phyloP scores from a whole-genome alignment of 352 stramenopile genomes.

The Phytophthora pini region DNA sequence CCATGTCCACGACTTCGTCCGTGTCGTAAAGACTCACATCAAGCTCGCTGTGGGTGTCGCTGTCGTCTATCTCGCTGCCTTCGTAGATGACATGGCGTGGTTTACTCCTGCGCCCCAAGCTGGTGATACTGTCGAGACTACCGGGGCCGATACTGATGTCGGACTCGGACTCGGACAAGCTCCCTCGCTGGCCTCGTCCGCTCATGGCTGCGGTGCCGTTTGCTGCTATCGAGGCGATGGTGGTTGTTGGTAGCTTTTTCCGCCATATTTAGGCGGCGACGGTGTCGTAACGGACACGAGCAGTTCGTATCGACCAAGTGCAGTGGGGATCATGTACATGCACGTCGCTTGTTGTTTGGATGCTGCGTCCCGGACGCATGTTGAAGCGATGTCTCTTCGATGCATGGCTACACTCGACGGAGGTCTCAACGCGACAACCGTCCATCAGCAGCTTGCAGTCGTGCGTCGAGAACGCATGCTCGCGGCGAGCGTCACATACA shows the following conservation, averaged over 20 bases:
- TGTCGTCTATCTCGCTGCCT: slow-evolving; percentile 35
- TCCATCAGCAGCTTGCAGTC: slow-evolving; percentile 4
- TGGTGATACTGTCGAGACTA: slow-evolving; percentile 28
- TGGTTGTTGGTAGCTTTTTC: neutral
- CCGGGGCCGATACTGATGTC: slow-evolving; percentile 34
- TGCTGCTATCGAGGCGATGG: neutral
- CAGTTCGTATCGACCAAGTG: too few relatives aligned
- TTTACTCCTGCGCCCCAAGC: slow-evolving; percentile 19
- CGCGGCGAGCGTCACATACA: neutral
- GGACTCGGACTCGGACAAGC: slow-evolving; percentile 31
- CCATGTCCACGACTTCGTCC: slow-evolving; percentile 41
- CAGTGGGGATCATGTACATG: too few relatives aligned
- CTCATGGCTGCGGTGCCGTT: slow-evolving; percentile 15
- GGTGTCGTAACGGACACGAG: slow-evolving; percentile 17
- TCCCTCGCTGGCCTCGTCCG: slow-evolving; percentile 18
- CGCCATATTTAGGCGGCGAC: slow-evolving; percentile 17
- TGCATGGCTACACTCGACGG: slow-evolving; percentile 23
- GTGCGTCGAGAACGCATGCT: slow-evolving; percentile 18
- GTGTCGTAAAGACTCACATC: slow-evolving; percentile 70
- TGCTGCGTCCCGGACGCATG: neutral
- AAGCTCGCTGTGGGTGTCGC: slow-evolving; percentile 59
- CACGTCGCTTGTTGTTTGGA: too few relatives aligned
- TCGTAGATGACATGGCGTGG: slow-evolving; percentile 36
- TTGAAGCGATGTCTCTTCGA: slow-evolving; percentile 18
- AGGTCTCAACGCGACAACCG: slow-evolving; percentile 5